Percentiles rank a stretch among this genome's conserved stretches.
These are phyloP conservation scores for Sordariomycetes sp. DNA, from an alignment of 2,329 filamentous ascomycete genomes.

Conservation along the genomic window DNA sequence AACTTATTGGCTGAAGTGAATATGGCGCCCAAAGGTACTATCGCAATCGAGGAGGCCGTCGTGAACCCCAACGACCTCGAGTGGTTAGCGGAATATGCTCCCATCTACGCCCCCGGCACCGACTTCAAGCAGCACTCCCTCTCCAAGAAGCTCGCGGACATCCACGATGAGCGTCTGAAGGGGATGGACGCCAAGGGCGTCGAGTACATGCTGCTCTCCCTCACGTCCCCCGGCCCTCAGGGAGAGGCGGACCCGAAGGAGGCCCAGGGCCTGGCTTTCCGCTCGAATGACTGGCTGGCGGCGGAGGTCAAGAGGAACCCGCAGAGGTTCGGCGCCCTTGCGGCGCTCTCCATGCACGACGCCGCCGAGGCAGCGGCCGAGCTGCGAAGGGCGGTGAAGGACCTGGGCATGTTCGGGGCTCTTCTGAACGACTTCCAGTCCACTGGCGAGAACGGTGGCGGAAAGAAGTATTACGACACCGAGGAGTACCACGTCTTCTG, in stretches of 20 bases:
- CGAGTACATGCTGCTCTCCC: slow-evolving; percentile 23
- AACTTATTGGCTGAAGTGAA: too few species aligned
- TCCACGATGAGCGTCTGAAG: slow-evolving; percentile 16
- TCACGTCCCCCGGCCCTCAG: slow-evolving; percentile 21
- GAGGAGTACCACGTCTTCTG: slow-evolving; percentile 19
- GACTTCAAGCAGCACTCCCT: slow-evolving; percentile 11
- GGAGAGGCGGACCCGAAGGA: slow-evolving; percentile 15
- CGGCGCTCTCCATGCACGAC: slow-evolving; percentile 21
- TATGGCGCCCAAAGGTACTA: slow-evolving; percentile 14
- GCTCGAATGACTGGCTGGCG: slow-evolving; percentile 21
- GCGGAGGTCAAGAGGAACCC: slow-evolving; percentile 14
- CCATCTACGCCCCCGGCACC: slow-evolving; percentile 15
- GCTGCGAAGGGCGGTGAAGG: slow-evolving; percentile 16
- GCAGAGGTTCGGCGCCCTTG: slow-evolving; percentile 19
- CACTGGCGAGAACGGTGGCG: slow-evolving; percentile 6
- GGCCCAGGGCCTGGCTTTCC: slow-evolving; percentile 14
- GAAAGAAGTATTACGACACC: slow-evolving; percentile 19
- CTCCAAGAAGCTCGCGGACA: slow-evolving; percentile 17
- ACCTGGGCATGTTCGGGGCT: slow-evolving; percentile 20
- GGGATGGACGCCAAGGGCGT: slow-evolving; percentile 23
- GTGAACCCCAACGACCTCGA: slow-evolving; percentile 18
- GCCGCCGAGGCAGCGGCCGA: slow-evolving; percentile 16
- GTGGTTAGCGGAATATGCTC: slow-evolving; percentile 15
- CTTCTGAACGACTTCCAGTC: slow-evolving; percentile 23
- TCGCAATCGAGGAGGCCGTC: slow-evolving; percentile 23